These are phyloP conservation scores for Inga laurina DNA, from an alignment of 306 rosid genomes.

Conservation along the genomic window DNA sequence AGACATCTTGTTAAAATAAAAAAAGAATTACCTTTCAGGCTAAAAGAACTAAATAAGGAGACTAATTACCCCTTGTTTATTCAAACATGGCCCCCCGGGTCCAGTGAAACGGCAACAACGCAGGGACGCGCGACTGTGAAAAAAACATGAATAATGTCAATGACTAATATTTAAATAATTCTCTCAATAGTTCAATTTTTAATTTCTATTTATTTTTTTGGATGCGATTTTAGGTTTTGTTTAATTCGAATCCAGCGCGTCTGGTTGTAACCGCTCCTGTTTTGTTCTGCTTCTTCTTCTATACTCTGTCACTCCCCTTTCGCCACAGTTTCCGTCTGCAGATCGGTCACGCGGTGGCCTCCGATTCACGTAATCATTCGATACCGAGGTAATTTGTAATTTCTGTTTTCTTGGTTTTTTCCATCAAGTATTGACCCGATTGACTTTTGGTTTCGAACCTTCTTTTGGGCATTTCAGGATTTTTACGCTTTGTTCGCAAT, in stretches of 20 bases:
- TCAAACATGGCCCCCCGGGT: neutral
- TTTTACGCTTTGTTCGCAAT: constrained; percentile 18
- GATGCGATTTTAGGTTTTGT: constrained; percentile 17
- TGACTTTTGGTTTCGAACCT: neutral
- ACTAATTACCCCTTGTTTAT: neutral
- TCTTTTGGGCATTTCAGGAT: constrained; percentile 35
- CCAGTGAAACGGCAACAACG: neutral
- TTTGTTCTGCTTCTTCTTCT: constrained; percentile 11
- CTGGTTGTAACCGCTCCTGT: constrained; percentile 37
- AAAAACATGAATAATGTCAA: neutral
- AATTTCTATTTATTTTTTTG: neutral
- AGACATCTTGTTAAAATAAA: too few relatives aligned
- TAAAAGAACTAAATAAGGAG: too few relatives aligned
- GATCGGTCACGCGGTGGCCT: constrained; percentile 27
- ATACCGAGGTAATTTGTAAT: constrained; percentile 33
- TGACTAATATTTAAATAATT: neutral
- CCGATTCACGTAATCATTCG: neutral
- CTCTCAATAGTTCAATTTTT: neutral
- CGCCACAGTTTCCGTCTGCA: constrained; percentile 17
- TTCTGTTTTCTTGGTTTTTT: neutral
- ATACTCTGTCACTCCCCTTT: constrained; percentile 22
- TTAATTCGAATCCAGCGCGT: constrained; percentile 40
- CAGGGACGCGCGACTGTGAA: neutral
- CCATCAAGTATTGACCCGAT: neutral
- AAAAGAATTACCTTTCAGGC: neutral